Conservation (phyloP, 2,329 filamentous ascomycete species). For the Biscogniauxia mediterranea region DNA sequence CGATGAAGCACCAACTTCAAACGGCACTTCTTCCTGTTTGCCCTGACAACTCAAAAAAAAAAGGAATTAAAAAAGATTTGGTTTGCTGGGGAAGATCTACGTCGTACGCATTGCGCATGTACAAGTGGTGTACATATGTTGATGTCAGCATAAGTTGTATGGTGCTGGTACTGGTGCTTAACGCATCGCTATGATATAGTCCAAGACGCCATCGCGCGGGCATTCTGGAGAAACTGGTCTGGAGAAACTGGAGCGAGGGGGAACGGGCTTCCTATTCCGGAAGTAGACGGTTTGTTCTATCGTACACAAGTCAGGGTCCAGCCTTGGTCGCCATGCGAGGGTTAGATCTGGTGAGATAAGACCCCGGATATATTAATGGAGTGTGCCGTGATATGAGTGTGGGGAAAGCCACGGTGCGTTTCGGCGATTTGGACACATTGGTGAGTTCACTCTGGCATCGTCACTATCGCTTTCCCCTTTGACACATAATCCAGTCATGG, state of each 20-base stretch:
- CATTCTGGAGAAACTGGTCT: neutral
- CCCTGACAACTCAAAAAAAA: neutral
- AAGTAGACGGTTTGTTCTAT: neutral
- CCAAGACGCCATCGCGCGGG: neutral
- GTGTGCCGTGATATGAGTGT: neutral
- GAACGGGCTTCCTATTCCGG: neutral
- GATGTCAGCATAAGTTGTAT: neutral
- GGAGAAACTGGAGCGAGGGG: neutral
- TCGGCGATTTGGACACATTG: slow-evolving; percentile 1
- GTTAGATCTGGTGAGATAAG: neutral
- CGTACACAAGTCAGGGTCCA: neutral
- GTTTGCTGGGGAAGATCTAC: slow-evolving; percentile 3
- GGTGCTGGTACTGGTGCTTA: too few relatives aligned
- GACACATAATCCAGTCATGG: neutral
- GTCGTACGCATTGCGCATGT: slow-evolving; percentile 1
- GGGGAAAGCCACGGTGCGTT: neutral
- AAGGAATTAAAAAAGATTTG: too few relatives aligned
- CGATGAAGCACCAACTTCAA: neutral
- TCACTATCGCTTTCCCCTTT: neutral
- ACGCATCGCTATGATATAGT: neutral
- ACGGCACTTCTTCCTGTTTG: neutral
- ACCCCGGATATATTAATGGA: neutral
- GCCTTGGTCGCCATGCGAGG: neutral
- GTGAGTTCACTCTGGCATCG: neutral
- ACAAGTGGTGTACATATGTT: neutral